A percentile compares a stretch with the other conserved stretches of the same genome.
Conservation (phyloP, 352 stramenopile species). For the Thraustochytrium striatum region DNA sequence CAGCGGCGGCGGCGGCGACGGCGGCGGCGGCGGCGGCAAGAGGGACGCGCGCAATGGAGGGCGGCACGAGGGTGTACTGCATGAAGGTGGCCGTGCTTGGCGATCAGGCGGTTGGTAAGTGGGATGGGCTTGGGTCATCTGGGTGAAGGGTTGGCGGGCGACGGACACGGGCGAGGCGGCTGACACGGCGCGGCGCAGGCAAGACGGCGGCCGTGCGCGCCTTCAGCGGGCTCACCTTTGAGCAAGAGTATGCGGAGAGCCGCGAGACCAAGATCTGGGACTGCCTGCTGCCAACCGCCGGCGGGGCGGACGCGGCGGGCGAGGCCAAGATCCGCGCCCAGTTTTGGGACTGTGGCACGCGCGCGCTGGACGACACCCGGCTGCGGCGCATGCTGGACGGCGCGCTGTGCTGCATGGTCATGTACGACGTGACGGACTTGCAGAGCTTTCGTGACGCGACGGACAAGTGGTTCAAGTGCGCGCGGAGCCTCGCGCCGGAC, state of each 20-base stretch:
- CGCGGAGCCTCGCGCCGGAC: neutral
- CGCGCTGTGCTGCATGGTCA: conserved; percentile 3
- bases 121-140: neutral
- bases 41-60: neutral
- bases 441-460: conserved; percentile 15
- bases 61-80: neutral
- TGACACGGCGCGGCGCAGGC: too few species aligned
- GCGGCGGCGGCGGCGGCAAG: neutral
- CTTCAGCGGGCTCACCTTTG: conserved; percentile 26
- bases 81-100: conserved; percentile 24
- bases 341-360: conserved; percentile 42
- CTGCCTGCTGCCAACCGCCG: neutral
- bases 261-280: conserved; percentile 15
- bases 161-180: too few species aligned
- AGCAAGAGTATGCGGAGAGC: conserved; percentile 4
- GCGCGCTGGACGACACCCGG: neutral
- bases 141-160: too few species aligned
- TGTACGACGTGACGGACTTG: conserved; percentile 37
- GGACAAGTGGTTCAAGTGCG: neutral
- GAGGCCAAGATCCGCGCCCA: neutral
- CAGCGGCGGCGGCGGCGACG: neutral
- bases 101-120: conserved; percentile 21
- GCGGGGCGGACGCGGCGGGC: neutral
- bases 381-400: conserved; percentile 37
- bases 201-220: conserved; percentile 14